phyloP scores from a whole-genome alignment of 2,329 filamentous ascomycete species.

The Xylariales sp. region DNA sequence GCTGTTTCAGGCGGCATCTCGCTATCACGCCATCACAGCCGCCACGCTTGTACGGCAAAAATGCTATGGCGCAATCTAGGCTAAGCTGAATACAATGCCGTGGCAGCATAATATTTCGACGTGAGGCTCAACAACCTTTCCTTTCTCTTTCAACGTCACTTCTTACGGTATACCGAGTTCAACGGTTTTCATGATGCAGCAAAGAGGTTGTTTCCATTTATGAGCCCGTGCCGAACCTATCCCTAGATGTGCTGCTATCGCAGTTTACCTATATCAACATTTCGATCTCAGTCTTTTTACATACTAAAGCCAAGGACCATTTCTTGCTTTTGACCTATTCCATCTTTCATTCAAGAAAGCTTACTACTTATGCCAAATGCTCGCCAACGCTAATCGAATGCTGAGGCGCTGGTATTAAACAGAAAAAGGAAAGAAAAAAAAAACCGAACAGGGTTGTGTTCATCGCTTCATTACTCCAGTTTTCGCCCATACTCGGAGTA shows the following conservation, averaged over 20 bases:
- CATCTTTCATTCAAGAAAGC: constrained; percentile 6
- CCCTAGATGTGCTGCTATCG: not conserved
- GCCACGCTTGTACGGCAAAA: constrained; percentile 29
- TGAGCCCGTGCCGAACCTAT: not conserved
- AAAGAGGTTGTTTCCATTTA: constrained; percentile 18
- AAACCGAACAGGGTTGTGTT: not conserved
- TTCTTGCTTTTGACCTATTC: constrained; percentile 1
- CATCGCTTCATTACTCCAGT: constrained; percentile 48
- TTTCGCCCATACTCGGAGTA: constrained; percentile 72
- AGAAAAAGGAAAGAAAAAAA: not conserved
- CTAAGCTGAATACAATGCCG: constrained; percentile 44
- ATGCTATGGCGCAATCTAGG: constrained; percentile 47
- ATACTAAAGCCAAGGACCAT: too few relatives aligned
- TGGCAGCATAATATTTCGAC: constrained; percentile 33
- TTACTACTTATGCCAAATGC: constrained; percentile 6
- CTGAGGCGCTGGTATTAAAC: constrained; percentile 32
- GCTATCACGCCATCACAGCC: constrained; percentile 37
- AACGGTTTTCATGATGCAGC: not conserved
- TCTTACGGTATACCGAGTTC: constrained; percentile 23
- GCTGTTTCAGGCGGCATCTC: constrained; percentile 29
- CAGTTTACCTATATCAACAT: not conserved
- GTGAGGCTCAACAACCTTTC: constrained; percentile 43
- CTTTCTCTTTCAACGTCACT: constrained; percentile 41
- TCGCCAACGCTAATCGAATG: constrained; percentile 30
- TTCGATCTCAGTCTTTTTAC: not conserved